Conservation (phyloP, 2,329 filamentous ascomycete species). For the Orbilia quercus region DNA sequence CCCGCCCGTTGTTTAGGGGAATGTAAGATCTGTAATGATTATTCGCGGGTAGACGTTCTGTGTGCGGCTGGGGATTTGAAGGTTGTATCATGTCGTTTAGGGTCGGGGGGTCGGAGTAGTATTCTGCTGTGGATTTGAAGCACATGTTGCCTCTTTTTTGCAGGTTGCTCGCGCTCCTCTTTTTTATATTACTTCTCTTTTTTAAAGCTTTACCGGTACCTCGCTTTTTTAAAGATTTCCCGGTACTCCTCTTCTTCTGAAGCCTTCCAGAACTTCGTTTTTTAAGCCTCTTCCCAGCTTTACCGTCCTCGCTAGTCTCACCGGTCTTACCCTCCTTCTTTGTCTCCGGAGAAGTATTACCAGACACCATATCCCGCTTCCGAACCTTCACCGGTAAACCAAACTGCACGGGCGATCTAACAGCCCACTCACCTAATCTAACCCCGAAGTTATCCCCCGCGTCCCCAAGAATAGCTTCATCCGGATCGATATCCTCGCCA, state of each 20-base stretch:
- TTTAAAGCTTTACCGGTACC: no score
- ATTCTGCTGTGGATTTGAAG: constrained; percentile 2
- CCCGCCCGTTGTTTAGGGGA: not conserved
- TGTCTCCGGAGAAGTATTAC: no score
- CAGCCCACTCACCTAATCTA: no score
- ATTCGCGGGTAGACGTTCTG: not conserved
- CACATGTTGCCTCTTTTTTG: constrained; percentile 16
- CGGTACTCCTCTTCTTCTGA: no score
- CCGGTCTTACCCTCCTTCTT: no score
- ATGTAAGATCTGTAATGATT: constrained; percentile 18
- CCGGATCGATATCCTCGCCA: not conserved
- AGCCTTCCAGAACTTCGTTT: no score
- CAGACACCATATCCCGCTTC: not conserved
- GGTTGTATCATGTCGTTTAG: constrained; percentile 2
- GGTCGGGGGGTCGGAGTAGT: constrained; percentile 10
- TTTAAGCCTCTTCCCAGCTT: no score
- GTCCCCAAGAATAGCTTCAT: not conserved
- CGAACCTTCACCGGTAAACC: no score
- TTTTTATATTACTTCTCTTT: no score
- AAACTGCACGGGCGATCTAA: no score
- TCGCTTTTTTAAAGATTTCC: no score
- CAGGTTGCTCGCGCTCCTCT: not conserved
- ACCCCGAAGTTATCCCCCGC: constrained; percentile 1
- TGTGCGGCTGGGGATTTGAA: not conserved
- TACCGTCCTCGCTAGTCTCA: no score